These are phyloP conservation scores for Leccinum fibrillosum DNA, from an alignment of 768 basidiomycete species.

Conservation along the genomic window DNA sequence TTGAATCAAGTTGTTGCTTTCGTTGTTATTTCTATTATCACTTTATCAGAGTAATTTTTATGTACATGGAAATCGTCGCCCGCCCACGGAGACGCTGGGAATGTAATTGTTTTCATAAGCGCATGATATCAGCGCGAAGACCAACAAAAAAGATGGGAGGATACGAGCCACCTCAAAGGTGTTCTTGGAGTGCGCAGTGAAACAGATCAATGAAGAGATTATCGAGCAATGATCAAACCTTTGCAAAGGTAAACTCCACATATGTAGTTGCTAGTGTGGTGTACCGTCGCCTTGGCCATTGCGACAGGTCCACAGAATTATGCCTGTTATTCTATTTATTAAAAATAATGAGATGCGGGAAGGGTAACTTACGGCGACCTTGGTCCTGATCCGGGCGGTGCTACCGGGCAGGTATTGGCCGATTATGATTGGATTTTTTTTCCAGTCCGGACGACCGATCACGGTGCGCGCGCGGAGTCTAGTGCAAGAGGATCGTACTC, in stretches of 20 bases:
- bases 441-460: constrained; percentile 91
- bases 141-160: background rate
- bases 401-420: constrained; percentile 66
- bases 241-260: constrained; percentile 71
- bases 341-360: constrained; percentile 6
- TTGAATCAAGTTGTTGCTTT: background rate
- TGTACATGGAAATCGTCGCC: background rate
- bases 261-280: constrained; percentile 52
- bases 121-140: background rate
- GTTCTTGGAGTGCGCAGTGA: constrained; percentile 11
- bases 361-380: too few species aligned
- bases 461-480: constrained; percentile 78
- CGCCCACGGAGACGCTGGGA: background rate
- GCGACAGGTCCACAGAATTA: constrained; percentile 70
- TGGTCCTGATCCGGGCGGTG: constrained; percentile 72
- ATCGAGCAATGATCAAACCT: constrained; percentile 46
- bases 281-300: constrained; percentile 69
- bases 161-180: constrained; percentile 10
- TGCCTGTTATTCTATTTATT: constrained; percentile 58
- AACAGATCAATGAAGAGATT: background rate
- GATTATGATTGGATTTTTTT: constrained; percentile 32
- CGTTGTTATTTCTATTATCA: background rate
- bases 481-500: constrained; percentile 89
- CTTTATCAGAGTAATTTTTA: background rate
- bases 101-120: background rate